Conservation (phyloP, 2,329 filamentous ascomycete species). For the Ophiostoma triangulosporum region DNA sequence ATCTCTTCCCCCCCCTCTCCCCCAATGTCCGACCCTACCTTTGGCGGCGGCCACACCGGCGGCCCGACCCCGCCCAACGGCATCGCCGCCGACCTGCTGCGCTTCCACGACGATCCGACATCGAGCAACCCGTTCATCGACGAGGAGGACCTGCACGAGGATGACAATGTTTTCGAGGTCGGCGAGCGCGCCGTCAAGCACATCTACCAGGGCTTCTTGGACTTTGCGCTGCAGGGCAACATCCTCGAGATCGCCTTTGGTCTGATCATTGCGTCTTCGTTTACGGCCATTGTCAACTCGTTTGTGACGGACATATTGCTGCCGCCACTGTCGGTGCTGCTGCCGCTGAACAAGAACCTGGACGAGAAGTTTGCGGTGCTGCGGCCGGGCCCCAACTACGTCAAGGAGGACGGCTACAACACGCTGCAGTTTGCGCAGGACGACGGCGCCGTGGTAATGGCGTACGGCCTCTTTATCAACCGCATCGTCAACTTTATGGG, state of each 20-base stretch:
- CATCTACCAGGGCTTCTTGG: conserved; percentile 50
- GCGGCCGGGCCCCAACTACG: conserved; percentile 40
- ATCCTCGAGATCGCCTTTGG: conserved; percentile 65
- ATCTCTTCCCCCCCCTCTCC: background rate
- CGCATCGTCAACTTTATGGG: conserved; percentile 52
- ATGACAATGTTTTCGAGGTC: conserved; percentile 23
- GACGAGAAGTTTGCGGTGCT: conserved; percentile 62
- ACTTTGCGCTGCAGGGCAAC: conserved; percentile 62
- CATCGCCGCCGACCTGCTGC: conserved; percentile 5
- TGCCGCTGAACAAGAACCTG: conserved; percentile 57
- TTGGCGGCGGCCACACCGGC: background rate
- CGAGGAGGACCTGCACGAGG: conserved; percentile 25
- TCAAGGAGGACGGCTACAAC: conserved; percentile 46
- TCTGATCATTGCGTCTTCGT: conserved; percentile 57
- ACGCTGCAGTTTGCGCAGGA: conserved; percentile 54
- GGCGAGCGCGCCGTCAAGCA: conserved; percentile 34
- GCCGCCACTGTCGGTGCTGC: conserved; percentile 53
- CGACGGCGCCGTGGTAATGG: conserved; percentile 59
- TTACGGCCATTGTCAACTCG: conserved; percentile 57
- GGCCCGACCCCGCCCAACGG: conserved; percentile 2
- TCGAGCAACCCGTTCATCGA: conserved; percentile 22
- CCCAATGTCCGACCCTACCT: conserved; percentile 3
- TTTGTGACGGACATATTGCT: conserved; percentile 59
- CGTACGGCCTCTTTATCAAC: conserved; percentile 53
- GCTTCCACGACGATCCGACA: conserved; percentile 16